Conservation (phyloP, 106 monocot genomes). For the Dendrobium nobile region DNA sequence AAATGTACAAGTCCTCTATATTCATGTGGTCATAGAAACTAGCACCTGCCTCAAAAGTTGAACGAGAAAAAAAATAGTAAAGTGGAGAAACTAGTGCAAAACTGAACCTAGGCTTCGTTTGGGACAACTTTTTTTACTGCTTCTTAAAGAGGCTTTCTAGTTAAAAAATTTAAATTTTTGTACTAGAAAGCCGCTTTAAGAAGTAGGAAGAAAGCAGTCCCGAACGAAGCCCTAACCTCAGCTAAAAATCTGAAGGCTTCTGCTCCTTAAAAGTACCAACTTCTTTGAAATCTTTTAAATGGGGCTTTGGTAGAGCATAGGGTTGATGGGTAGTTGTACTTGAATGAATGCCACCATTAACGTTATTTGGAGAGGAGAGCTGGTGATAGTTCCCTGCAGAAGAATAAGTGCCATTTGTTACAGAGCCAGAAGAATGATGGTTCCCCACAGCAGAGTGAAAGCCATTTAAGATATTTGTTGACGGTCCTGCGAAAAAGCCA, state of each 20-base stretch:
- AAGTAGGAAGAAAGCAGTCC: too few species aligned
- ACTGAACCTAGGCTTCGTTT: neutral
- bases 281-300: constrained; percentile 14
- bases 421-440: constrained; percentile 5
- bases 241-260: neutral
- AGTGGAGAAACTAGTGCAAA: neutral
- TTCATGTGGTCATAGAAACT: neutral
- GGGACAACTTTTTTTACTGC: too few species aligned
- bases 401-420: constrained; percentile 4
- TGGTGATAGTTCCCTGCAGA: constrained; percentile 6
- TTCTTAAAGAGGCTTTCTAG: too few species aligned
- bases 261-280: neutral
- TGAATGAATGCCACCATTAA: neutral
- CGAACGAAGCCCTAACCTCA: neutral
- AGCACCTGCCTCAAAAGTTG: neutral
- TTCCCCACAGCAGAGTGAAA: neutral
- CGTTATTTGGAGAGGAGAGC: neutral
- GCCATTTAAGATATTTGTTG: neutral
- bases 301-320: constrained; percentile 27
- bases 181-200: too few species aligned
- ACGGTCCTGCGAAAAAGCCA: too few species aligned
- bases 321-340: constrained; percentile 2
- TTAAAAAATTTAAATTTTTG: too few species aligned
- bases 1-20: neutral
- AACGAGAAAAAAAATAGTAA: neutral